Conservation (phyloP, 2,329 filamentous ascomycete genomes). For the Cercospora citrullina region DNA sequence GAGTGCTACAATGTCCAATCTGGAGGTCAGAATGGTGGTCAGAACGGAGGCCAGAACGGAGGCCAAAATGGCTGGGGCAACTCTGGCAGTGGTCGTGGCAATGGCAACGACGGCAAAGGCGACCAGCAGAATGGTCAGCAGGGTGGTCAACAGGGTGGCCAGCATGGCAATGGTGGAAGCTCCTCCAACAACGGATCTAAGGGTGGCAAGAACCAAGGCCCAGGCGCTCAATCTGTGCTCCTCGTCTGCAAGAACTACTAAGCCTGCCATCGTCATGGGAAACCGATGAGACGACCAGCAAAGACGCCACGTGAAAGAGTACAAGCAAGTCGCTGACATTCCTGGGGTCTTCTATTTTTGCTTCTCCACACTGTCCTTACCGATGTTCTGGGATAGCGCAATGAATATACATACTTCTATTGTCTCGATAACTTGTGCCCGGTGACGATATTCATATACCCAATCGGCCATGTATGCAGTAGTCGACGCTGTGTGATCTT, state of each 20-base stretch:
- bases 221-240: slow-evolving; percentile 60
- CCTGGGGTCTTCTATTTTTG: not conserved
- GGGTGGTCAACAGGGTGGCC: not conserved
- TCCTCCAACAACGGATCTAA: slow-evolving; percentile 54
- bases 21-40: not conserved
- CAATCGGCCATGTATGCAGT: slow-evolving; percentile 51
- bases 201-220: slow-evolving; percentile 61
- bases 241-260: slow-evolving; percentile 3
- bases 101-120: not conserved
- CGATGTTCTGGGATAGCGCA: slow-evolving; percentile 3
- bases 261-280: not conserved
- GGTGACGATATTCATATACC: slow-evolving; percentile 49
- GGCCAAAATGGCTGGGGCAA: not conserved
- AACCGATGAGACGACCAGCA: not conserved
- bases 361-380: slow-evolving; percentile 3
- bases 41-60: not conserved
- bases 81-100: not conserved
- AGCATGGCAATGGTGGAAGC: not conserved
- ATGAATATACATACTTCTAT: not conserved
- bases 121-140: not conserved
- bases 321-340: slow-evolving; percentile 3
- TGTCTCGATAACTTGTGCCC: not conserved
- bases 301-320: not conserved
- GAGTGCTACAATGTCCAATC: slow-evolving; percentile 6
- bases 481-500: slow-evolving; percentile 43